A percentile compares a stretch with the other conserved stretches of the same genome.
These are phyloP conservation scores for Saxophila tyrrhenica DNA, from an alignment of 495 filamentous ascomycete genomes.

Conservation along the genomic window DNA sequence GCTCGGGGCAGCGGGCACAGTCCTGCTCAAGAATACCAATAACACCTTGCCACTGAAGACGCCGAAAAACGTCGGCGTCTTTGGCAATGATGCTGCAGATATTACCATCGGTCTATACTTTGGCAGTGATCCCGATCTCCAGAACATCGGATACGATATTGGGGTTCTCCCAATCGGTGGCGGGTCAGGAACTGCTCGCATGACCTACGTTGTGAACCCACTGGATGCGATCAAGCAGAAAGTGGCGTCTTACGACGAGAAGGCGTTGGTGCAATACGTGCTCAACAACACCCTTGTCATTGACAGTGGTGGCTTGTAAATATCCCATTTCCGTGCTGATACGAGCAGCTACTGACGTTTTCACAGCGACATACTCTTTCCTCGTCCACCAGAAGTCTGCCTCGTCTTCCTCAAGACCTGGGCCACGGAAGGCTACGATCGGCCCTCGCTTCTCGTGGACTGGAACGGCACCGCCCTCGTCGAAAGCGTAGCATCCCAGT, in stretches of 20 bases:
- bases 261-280: constrained; percentile 28
- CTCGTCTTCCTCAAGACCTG: constrained; percentile 48
- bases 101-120: constrained; percentile 31
- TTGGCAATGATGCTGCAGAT: constrained; percentile 51
- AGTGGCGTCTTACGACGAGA: constrained; percentile 24
- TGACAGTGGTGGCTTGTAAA: constrained; percentile 18
- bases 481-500: constrained; percentile 18
- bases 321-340: background rate
- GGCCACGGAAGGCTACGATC: constrained; percentile 44
- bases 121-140: constrained; percentile 23
- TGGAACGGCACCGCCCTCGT: constrained; percentile 29
- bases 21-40: constrained; percentile 52
- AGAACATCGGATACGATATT: constrained; percentile 33
- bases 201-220: constrained; percentile 43
- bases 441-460: constrained; percentile 38
- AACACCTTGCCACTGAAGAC: constrained; percentile 42
- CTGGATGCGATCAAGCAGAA: constrained; percentile 44
- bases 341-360: background rate
- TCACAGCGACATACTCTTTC: constrained; percentile 12
- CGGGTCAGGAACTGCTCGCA: constrained; percentile 45
- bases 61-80: constrained; percentile 45
- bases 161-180: constrained; percentile 49
- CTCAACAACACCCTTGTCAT: constrained; percentile 32
- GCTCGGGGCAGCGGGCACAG: constrained; percentile 46
- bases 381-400: constrained; percentile 30